Evolutionary conservation across 2,329 filamentous ascomycete species (phyloP), one percentile per base, ranked within the genome.

Genomic region (Trichoderma sp.): DNA sequence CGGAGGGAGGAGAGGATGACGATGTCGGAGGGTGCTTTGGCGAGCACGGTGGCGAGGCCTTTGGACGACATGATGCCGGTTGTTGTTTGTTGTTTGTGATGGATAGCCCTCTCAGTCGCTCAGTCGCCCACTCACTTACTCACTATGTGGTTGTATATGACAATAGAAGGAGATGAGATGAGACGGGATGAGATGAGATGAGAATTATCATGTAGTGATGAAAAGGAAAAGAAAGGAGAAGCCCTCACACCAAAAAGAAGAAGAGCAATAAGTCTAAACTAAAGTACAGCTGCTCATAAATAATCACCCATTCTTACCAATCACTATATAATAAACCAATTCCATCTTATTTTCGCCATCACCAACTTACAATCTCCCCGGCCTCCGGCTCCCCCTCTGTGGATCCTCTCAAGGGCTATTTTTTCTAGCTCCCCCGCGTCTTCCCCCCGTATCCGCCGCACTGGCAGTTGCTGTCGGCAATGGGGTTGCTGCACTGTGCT

Each of bases 1-100:
- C 95, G 94, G 56, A 98, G 89, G n/a, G 95, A 92, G 24, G 95
- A 97, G 80, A 98, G 91, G 82, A 98, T 93, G 80, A 98, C 94
- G 59, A 95, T 90, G 85, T 98, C 95, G 78, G 92, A 90, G 56
- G 95, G 93, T 29, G 91, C 86, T 84, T 97, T 97, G 81, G 92
- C 86, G 76, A 98, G 91, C 79, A 98, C 91, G 81, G 93, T 90
- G 79, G 92, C 91, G 77, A 96, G 87, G 81, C 94, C 94, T 56
- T 80, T 80, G 75, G 71, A 75, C 75, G 71, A 75, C 75, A 76
- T 76, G 60, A 11, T 66, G 66, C 16, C n/a, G 11, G 24, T 31
- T 29, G 6, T 7, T 29, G 60, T 33, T 45, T 45, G 29, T 14
- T 21, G 14, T 29, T 1, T 45, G 41, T 62, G 31, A 24, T 63